Percentiles rank a stretch among this genome's conserved stretches.
These are phyloP conservation scores for Aspergillus brunneoviolaceus DNA, from an alignment of 2,329 filamentous ascomycete genomes.

Conservation along the genomic window DNA sequence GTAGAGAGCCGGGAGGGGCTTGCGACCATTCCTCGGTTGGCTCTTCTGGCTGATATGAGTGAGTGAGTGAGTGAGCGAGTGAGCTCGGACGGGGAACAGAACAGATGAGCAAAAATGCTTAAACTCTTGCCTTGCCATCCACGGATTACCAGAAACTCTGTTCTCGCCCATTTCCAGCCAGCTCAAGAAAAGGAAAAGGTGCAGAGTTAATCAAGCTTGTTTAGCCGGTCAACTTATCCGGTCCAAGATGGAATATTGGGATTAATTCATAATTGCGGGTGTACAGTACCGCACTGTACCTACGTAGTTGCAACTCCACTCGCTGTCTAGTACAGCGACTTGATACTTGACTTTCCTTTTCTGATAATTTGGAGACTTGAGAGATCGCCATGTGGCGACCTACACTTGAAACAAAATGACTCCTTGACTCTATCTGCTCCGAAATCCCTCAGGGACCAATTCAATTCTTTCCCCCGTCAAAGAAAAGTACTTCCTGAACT, in stretches of 20 bases:
- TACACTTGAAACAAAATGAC: too few species aligned
- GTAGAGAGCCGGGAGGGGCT: background rate
- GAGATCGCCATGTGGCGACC: too few species aligned
- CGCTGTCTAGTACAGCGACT: too few species aligned
- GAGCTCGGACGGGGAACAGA: constrained; percentile 3
- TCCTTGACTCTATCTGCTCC: too few species aligned
- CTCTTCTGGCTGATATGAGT: background rate
- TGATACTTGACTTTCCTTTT: too few species aligned
- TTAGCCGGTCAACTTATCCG: background rate
- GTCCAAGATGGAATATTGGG: too few species aligned
- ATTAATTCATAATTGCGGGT: background rate
- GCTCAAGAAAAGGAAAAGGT: background rate
- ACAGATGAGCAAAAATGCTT: background rate
- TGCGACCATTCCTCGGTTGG: background rate
- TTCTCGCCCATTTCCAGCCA: background rate
- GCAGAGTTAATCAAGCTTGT: background rate
- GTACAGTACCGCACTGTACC: background rate
- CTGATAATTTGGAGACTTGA: too few species aligned
- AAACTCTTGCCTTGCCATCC: background rate
- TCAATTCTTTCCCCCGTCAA: too few species aligned
- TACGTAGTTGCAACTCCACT: too few species aligned
- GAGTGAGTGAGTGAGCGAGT: background rate
- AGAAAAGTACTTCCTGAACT: too few species aligned
- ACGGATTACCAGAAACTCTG: background rate
- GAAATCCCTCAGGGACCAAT: too few species aligned